A percentile compares a stretch with the other conserved stretches of the same genome.
Evolutionary conservation across 148 eudicot genomes (phyloP).

Genomic region (Beta vulgaris): DNA sequence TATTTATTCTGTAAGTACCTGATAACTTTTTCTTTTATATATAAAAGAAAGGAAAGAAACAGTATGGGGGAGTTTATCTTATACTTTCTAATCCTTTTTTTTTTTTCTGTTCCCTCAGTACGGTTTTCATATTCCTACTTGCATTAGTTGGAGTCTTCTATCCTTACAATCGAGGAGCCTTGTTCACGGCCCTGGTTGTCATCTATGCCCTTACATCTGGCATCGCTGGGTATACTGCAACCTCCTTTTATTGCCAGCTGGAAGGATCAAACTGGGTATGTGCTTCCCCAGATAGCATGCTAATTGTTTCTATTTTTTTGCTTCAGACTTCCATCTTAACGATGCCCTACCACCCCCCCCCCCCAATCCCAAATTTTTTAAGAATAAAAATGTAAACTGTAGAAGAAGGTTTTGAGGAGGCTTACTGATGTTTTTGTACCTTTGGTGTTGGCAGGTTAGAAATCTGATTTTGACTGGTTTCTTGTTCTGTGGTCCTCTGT

Average conservation of each 20-base stretch:
- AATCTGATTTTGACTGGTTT: slow-evolving; percentile 36
- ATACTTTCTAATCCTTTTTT: slow-evolving; percentile 1
- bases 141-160: slow-evolving; percentile 41
- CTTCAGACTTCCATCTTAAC: not conserved
- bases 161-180: slow-evolving; percentile 38
- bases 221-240: slow-evolving; percentile 39
- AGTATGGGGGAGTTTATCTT: not conserved
- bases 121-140: slow-evolving; percentile 33
- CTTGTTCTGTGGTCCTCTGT: slow-evolving; percentile 37
- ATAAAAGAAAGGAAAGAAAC: no score
- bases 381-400: not conserved
- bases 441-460: slow-evolving; percentile 33
- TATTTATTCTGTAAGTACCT: slow-evolving; percentile 63
- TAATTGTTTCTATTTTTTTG: not conserved
- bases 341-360: not conserved
- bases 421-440: not conserved
- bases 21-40: not conserved
- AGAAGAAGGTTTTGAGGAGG: not conserved
- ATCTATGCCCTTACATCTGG: slow-evolving; percentile 44
- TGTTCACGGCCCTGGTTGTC: slow-evolving; percentile 39
- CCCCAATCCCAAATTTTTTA: not conserved
- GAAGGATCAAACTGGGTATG: slow-evolving; percentile 43
- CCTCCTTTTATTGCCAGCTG: slow-evolving; percentile 38
- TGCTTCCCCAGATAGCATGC: not conserved
- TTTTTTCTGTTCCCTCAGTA: slow-evolving; percentile 21